Base-by-base conservation (phyloP, 2,329 filamentous ascomycete species). In the Beauveria australis region DNA sequence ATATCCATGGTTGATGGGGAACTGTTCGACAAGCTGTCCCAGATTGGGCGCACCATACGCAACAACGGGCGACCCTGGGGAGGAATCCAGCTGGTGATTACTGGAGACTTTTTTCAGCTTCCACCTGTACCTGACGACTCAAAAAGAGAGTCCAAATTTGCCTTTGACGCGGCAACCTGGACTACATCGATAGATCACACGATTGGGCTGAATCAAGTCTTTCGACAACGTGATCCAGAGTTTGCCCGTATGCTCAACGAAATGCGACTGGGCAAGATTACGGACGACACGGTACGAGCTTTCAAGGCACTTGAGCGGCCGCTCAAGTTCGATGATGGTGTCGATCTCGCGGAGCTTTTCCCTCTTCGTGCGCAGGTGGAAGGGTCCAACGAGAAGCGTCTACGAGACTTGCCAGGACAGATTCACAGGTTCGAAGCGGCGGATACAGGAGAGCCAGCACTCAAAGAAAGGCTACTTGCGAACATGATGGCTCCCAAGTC, bases 1-100 rank as follows among this genome's bases (percentile, higher is more conserved):
- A 87, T 99, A 3, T 97, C 94, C 14, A 99, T 99, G 95, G 92
- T 99, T 5, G 94, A 99, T 68, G 94, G 91, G 1, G 92, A 97
- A 40, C 80, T 99, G 0, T 99, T 97, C 66, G 94, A 99, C 77
- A 99, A 99, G 73, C 81, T 99, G 19, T 92, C 95, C 63, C 84
- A 89, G 63, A 89, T 99, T 66, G 93, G 92, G 16, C 84, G 93
- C 60, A 85, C 81, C 3, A 86, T 99, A 63, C 86, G 92, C 59
- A 96, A 95, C 70, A 97, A 96, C 67, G 92, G 91, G 10, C 84
- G 91, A 10, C 89, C 94, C 0, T 99, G 96, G 79, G 95, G 94
- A 59, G 94, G 94, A 5, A 97, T 99, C 51, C 94, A 99, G 67
- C 81, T 99, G 33, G 84, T 99, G 61, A 90, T 99, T 62, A 99